Evolutionary conservation across 768 basidiomycete genomes (phyloP), one percentile per base, ranked within the genome.

Genomic region (Termitomyces sp.): DNA sequence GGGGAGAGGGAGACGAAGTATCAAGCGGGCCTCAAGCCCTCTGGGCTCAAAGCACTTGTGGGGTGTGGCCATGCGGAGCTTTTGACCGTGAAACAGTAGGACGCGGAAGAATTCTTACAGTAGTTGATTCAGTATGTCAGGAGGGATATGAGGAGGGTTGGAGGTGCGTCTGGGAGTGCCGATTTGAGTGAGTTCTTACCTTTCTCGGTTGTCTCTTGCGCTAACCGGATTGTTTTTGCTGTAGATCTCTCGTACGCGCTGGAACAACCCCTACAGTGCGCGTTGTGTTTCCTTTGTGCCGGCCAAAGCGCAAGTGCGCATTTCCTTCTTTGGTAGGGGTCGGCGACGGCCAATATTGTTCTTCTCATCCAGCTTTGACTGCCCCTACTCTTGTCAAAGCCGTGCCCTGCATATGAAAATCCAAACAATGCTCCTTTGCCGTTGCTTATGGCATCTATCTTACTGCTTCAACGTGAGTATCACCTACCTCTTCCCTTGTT

Each of bases 61-160:
- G 95, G 96, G 3, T 91, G 89, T 64, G 94, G 93, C 1, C 97
- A 98, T 67, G 83, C 83, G 35, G 97, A 98, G 73, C 98, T 98
- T 67, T 79, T 89, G 36, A 98, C 95, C 50, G 98, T 98, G 95
- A 82, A 84, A 55, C 96, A 99, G 64, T n/a, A n/a, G n/a, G n/a
- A n/a, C n/a, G n/a, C n/a, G n/a, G n/a, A n/a, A n/a, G n/a, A n/a
- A n/a, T n/a, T n/a, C n/a, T n/a, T n/a, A n/a, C n/a, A n/a, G n/a
- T n/a, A n/a, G n/a, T n/a, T n/a, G n/a, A n/a, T n/a, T n/a, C n/a
- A n/a, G n/a, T n/a, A n/a, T n/a, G n/a, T n/a, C n/a, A n/a, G n/a
- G n/a, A n/a, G n/a, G n/a, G 81, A 91, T 64, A 77, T 79, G 5
- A 51, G 5, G 14, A 36, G 20, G 14, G 20, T 36, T 23, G 50